phyloP scores from a whole-genome alignment of 331 rosid species.

The Pyrus hybrid region DNA sequence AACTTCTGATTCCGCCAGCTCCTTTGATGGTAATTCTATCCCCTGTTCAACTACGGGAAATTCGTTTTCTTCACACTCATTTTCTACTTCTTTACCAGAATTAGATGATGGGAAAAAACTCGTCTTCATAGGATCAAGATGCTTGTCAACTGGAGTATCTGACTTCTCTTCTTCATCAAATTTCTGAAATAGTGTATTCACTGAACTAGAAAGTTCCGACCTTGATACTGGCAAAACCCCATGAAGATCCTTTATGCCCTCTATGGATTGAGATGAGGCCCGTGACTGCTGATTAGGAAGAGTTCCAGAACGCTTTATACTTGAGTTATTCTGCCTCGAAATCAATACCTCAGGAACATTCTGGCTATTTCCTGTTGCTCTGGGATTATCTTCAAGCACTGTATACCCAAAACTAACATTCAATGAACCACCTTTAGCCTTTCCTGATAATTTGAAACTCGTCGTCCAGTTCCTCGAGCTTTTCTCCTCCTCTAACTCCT shows the following conservation, averaged over 20 bases:
- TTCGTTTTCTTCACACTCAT: slow-evolving; percentile 30
- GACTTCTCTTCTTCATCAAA: slow-evolving; percentile 33
- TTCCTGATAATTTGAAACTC: slow-evolving; percentile 59
- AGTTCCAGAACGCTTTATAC: slow-evolving; percentile 33
- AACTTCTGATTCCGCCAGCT: slow-evolving; percentile 23
- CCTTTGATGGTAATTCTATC: slow-evolving; percentile 33
- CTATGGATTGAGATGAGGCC: slow-evolving; percentile 22
- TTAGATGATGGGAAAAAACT: slow-evolving; percentile 24
- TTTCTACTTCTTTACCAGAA: slow-evolving; percentile 32
- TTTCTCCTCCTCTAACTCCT: slow-evolving; percentile 74
- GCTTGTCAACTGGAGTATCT: slow-evolving; percentile 23
- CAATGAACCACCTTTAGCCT: slow-evolving; percentile 61
- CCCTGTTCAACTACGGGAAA: slow-evolving; percentile 49
- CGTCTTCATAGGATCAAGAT: slow-evolving; percentile 21
- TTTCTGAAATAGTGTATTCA: slow-evolving; percentile 44
- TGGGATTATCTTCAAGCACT: slow-evolving; percentile 45
- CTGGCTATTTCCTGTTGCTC: slow-evolving; percentile 28
- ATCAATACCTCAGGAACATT: slow-evolving; percentile 23
- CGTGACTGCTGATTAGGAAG: slow-evolving; percentile 26
- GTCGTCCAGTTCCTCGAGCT: slow-evolving; percentile 73
- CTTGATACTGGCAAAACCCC: slow-evolving; percentile 58
- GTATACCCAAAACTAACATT: slow-evolving; percentile 74
- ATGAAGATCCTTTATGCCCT: slow-evolving; percentile 74
- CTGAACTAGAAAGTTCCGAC: slow-evolving; percentile 67
- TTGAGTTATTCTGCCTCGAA: slow-evolving; percentile 29